Evolutionary conservation across 2,329 filamentous ascomycete genomes (phyloP).

Genomic region (Monilinia laxa): DNA sequence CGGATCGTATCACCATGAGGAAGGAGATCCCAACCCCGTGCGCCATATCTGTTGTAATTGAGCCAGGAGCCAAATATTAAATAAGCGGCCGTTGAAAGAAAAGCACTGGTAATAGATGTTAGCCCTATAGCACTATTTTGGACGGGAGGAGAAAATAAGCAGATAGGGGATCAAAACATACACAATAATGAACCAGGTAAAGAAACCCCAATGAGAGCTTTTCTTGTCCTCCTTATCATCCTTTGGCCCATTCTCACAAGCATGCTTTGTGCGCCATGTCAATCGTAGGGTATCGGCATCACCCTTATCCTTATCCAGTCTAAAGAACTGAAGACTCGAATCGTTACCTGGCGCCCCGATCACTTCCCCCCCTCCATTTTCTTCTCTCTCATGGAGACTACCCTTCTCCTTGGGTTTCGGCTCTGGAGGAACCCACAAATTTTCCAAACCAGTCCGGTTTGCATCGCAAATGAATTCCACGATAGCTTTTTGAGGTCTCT

Average conservation of each 20-base stretch:
- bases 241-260: conserved; percentile 64
- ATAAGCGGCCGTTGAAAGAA: conserved; percentile 82
- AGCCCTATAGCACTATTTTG: conserved; percentile 12
- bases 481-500: conserved; percentile 68
- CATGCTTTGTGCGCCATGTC: conserved; percentile 85
- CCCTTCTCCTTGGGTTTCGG: conserved; percentile 36
- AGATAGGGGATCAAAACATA: conserved; percentile 47
- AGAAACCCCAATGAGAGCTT: conserved; percentile 81
- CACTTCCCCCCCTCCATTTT: conserved; percentile 40
- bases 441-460: conserved; percentile 71
- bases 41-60: conserved; percentile 96
- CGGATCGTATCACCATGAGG: conserved; percentile 91
- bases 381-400: conserved; percentile 39
- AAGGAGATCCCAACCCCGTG: conserved; percentile 89
- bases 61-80: conserved; percentile 98
- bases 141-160: not conserved
- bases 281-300: conserved; percentile 65
- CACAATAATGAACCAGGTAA: conserved; percentile 96
- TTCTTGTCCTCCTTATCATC: conserved; percentile 46
- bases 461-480: conserved; percentile 83
- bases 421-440: conserved; percentile 59
- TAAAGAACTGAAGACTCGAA: conserved; percentile 71
- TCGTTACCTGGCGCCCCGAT: conserved; percentile 42
- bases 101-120: conserved; percentile 58
- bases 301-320: conserved; percentile 64